Base-by-base conservation (phyloP, 2,329 filamentous ascomycete species). In the Colletotrichum falcatum region DNA sequence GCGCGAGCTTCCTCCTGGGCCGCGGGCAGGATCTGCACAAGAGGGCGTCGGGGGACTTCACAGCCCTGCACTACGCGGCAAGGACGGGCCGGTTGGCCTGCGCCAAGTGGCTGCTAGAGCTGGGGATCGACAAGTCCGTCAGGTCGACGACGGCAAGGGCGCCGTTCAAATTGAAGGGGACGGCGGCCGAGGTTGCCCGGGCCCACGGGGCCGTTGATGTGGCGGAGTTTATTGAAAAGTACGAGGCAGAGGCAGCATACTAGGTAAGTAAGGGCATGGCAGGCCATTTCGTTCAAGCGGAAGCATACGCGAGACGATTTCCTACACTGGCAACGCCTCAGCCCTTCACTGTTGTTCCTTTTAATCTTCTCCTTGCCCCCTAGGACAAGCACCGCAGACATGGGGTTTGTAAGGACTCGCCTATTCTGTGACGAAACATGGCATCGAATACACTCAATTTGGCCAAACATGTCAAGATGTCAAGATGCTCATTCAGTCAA, bases 81-180 rank as follows among this genome's bases (percentile, higher is more conserved):
- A 37, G 20, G 51, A 53, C 2, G 16, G 61, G 48, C 20, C 44
- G 23, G n/a, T 18, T 42, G 65, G 48, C 54, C 7, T 48, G 55
- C 49, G 64, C 61, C 20, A 53, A 51, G 62, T 54, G 63, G 60
- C 44, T 74, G 37, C 65, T 72, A 18, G 63, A 73, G 53, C 59
- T 73, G 20, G 68, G 73, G 0, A 54, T 65, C 18, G 60, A 72
- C n/a, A 56, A 58, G 55, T 42, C 9, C 20, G 28, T 61, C 55
- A 54, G 2, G 35, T n/a, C 66, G 39, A 70, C 64, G 6, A 46
- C 33, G 23, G 28, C 23, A 2, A 46, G 66, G 28, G 30, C 20
- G 20, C 48, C 63, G 20, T 70, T 67, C 54, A 70, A 66, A 28
- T 55, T 9, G 9, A 23, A 1, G 55, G 66, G 63, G 9, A 70